Evolutionary conservation across 257 asterid genomes (phyloP), one percentile per base, ranked within the genome.

Genomic region (Perilla frutescens): DNA sequence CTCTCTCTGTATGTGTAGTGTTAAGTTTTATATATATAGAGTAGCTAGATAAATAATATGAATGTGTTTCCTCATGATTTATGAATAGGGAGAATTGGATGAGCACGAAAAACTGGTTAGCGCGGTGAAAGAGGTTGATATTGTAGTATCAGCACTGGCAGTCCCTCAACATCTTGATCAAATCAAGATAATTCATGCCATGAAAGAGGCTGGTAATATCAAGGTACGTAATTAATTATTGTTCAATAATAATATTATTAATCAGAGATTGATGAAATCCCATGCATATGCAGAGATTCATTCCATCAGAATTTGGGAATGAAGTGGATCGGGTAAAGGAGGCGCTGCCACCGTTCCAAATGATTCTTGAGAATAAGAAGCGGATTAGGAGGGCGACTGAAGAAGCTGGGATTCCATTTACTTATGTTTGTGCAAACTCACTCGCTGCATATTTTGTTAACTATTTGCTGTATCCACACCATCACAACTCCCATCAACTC

Each of bases 111-210:
- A 73, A 32, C 62, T 82, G 8, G 82, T 82, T 1, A 10, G 62
- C 0, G 73, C 49, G 43, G 7, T 69, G 20, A 62, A 56, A 59
- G 77, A 82, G 59, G 86, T 82, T 3, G 86, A 82, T 76, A 68
- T 82, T 12, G 86, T 82, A 74, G 76, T 82, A 67, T 82, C 86
- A 31, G 70, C 86, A 11, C 50, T 82, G 14, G 78, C 82, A 0
- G 82, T 73, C 7, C 82, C 84, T n/a, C 84, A 83, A 51, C 71
- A 79, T 69, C 87, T 83, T 70, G 82, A 83, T 9, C 87, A 83
- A 41, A 59, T 79, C 26, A 76, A 79, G 62, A 60, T 83, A 13
- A 76, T 83, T 29, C 15, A 7, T 6, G 84, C 86, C 67, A 79
- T 83, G 58, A 83, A 83, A 70, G 79, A 79, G 36, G 82, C 79